Percentiles rank a stretch among this genome's conserved stretches.
phyloP scores from a whole-genome alignment of 2,329 filamentous ascomycete species.

The Pseudocercospora ulei region DNA sequence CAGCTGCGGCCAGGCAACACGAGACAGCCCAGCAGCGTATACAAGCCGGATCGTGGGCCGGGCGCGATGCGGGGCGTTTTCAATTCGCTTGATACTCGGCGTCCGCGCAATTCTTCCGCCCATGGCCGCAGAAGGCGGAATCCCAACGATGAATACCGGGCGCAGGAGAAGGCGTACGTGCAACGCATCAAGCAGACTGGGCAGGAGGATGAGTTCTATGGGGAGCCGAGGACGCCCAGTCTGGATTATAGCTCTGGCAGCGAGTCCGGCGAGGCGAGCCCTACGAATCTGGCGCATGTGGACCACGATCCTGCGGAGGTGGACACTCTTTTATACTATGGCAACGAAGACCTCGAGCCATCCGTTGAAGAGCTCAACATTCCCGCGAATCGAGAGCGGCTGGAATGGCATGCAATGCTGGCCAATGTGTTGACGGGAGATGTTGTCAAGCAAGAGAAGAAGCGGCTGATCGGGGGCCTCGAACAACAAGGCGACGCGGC shows the following conservation, averaged over 20 bases:
- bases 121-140: slow-evolving; percentile 49
- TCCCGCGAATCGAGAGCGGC: slow-evolving; percentile 72
- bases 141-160: slow-evolving; percentile 63
- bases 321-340: slow-evolving; percentile 85
- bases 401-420: slow-evolving; percentile 98
- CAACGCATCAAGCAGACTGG: slow-evolving; percentile 70
- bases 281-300: slow-evolving; percentile 70
- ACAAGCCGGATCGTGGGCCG: slow-evolving; percentile 42
- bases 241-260: slow-evolving; percentile 62
- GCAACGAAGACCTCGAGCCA: slow-evolving; percentile 78
- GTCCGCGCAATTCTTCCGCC: slow-evolving; percentile 47
- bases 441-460: slow-evolving; percentile 96
- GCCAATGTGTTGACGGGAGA: slow-evolving; percentile 91
- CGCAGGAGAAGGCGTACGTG: slow-evolving; percentile 90
- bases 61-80: slow-evolving; percentile 32
- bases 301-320: slow-evolving; percentile 80
- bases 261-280: slow-evolving; percentile 83
- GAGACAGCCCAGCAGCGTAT: slow-evolving; percentile 41
- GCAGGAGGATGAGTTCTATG: slow-evolving; percentile 58
- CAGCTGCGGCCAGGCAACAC: slow-evolving; percentile 37
- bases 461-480: slow-evolving; percentile 72
- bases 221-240: slow-evolving; percentile 58
- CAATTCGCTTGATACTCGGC: slow-evolving; percentile 41
- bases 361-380: slow-evolving; percentile 84
- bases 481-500: slow-evolving; percentile 64